phyloP scores from a whole-genome alignment of 805 yeast genomes.

The Candida michaelii region DNA sequence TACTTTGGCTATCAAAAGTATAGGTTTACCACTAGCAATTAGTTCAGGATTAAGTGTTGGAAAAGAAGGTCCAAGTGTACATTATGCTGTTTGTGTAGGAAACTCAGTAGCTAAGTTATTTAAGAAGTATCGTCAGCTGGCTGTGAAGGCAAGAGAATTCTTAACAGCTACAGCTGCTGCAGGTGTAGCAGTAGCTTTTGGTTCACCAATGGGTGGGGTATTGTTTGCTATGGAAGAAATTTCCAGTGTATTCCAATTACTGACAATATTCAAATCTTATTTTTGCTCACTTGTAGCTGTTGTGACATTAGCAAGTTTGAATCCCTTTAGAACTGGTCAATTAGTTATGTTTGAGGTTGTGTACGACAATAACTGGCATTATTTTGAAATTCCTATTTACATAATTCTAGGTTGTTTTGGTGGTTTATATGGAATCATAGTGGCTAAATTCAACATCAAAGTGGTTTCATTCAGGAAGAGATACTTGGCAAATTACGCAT shows the following conservation, averaged over 20 bases:
- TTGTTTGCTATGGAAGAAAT: constrained; percentile 91
- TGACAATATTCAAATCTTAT: constrained; percentile 88
- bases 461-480: constrained; percentile 76
- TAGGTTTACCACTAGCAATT: constrained; percentile 85
- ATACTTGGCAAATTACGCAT: constrained; percentile 56
- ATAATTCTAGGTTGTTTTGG: constrained; percentile 84
- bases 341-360: constrained; percentile 89
- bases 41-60: constrained; percentile 94
- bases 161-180: constrained; percentile 93
- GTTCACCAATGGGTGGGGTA: constrained; percentile 96
- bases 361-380: constrained; percentile 84
- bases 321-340: constrained; percentile 95
- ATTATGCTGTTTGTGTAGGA: constrained; percentile 97
- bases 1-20: constrained; percentile 72
- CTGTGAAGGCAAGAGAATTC: constrained; percentile 53
- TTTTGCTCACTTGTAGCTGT: constrained; percentile 90
- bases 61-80: constrained; percentile 98
- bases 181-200: constrained; percentile 98
- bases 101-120: constrained; percentile 64
- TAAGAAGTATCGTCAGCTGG: constrained; percentile 43
- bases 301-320: constrained; percentile 70
- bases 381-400: constrained; percentile 79
- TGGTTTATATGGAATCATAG: constrained; percentile 81
- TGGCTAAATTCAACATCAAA: constrained; percentile 71
- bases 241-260: constrained; percentile 65